A percentile compares a stretch with the other conserved stretches of the same genome.
These are phyloP conservation scores for Microsporum ferrugineum DNA, from an alignment of 2,329 filamentous ascomycete species.

Conservation along the genomic window DNA sequence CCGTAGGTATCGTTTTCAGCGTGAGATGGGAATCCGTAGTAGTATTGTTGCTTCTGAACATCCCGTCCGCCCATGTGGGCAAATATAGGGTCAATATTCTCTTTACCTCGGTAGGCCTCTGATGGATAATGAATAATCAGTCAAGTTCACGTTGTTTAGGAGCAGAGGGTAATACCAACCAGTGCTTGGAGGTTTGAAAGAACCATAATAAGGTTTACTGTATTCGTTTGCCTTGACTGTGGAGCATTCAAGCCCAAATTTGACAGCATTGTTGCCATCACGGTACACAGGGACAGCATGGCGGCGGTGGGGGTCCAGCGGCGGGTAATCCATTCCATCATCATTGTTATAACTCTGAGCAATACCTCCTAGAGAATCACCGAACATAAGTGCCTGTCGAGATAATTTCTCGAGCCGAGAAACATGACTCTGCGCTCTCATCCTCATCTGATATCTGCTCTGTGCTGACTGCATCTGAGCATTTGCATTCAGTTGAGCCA, in stretches of 20 bases:
- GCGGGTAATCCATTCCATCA: constrained; percentile 22
- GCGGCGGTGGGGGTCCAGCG: constrained; percentile 21
- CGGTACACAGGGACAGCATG: constrained; percentile 29
- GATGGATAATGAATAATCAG: constrained; percentile 14
- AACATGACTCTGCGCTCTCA: constrained; percentile 8
- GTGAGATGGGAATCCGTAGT: constrained; percentile 18
- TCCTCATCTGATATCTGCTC: constrained; percentile 20
- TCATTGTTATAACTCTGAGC: constrained; percentile 20
- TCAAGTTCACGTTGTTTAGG: background rate
- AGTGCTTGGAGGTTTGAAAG: background rate
- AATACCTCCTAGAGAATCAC: constrained; percentile 13
- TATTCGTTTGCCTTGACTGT: background rate
- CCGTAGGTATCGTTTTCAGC: constrained; percentile 19
- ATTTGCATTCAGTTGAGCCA: constrained; percentile 27
- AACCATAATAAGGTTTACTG: background rate
- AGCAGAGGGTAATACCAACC: background rate
- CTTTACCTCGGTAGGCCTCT: constrained; percentile 21
- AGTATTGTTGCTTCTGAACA: constrained; percentile 16
- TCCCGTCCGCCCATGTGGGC: constrained; percentile 16
- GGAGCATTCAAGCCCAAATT: background rate
- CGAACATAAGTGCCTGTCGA: constrained; percentile 16
- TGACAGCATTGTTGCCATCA: constrained; percentile 17
- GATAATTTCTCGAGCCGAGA: constrained; percentile 10
- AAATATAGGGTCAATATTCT: constrained; percentile 29
- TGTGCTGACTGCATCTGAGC: constrained; percentile 18